Evolutionary conservation across 176 grass and related monocot species (phyloP).

Genomic region (Avena eriantha): DNA sequence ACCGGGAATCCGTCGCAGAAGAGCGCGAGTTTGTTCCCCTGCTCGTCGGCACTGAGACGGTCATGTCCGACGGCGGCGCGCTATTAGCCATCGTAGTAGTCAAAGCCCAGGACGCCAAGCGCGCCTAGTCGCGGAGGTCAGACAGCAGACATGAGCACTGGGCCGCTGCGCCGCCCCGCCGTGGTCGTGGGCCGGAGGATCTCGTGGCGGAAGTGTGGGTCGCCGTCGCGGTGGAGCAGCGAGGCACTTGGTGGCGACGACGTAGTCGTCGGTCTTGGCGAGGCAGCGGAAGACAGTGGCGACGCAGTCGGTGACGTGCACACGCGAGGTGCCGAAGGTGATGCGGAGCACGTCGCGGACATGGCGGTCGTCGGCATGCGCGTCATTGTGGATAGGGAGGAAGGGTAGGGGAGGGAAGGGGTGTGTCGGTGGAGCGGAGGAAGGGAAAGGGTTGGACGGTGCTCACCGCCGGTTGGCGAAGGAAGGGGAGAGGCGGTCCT

Average conservation of each 20-base stretch:
- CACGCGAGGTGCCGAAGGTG: slow-evolving; percentile 46
- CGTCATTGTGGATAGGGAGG: slow-evolving; percentile 48
- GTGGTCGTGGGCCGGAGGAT: slow-evolving; percentile 39
- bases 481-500: too few relatives aligned
- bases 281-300: slow-evolving; percentile 63
- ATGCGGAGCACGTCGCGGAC: slow-evolving; percentile 54
- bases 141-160: slow-evolving; percentile 47
- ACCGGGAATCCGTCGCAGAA: too few relatives aligned
- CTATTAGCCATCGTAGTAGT: neutral
- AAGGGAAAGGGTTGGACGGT: too few relatives aligned
- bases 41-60: slow-evolving; percentile 44
- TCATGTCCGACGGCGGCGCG: neutral
- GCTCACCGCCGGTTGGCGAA: too few relatives aligned
- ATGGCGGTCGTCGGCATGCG: slow-evolving; percentile 64
- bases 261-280: slow-evolving; percentile 65
- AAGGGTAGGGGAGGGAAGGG: too few relatives aligned
- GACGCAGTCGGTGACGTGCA: slow-evolving; percentile 47
- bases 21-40: slow-evolving; percentile 73
- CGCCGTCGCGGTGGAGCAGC: slow-evolving; percentile 64
- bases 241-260: slow-evolving; percentile 83
- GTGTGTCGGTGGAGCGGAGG: too few relatives aligned
- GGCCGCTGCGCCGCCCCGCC: neutral
- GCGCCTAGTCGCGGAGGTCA: slow-evolving; percentile 86
- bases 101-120: slow-evolving; percentile 68
- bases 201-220: slow-evolving; percentile 63